Percentiles rank a stretch among this genome's conserved stretches.
Conservation (phyloP, 1,284 basidiomycete genomes). For the Apiotrichum gracile region DNA sequence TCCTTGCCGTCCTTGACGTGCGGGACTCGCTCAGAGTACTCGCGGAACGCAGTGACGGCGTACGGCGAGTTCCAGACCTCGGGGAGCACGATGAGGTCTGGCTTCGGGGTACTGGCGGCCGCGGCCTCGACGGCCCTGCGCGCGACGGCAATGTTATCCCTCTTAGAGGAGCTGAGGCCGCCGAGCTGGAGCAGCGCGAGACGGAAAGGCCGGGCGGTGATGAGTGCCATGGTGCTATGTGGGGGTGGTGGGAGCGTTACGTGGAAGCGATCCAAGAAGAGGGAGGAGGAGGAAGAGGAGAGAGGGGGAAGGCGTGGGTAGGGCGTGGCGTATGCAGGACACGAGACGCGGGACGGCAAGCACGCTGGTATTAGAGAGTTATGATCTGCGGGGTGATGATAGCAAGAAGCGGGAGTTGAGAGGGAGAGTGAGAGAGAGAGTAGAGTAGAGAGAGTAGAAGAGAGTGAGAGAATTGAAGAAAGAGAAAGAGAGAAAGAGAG, state of each 20-base stretch:
- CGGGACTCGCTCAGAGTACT: slow-evolving; percentile 73
- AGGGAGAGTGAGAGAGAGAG: background rate
- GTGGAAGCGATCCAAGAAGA: background rate
- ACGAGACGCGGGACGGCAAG: background rate
- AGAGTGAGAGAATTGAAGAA: background rate
- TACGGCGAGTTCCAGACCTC: slow-evolving; percentile 99
- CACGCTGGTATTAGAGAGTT: background rate
- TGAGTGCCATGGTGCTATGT: slow-evolving; percentile 32
- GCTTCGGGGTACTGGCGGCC: slow-evolving; percentile 51
- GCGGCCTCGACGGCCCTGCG: slow-evolving; percentile 70
- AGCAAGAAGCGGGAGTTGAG: background rate
- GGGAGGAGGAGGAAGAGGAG: no score
- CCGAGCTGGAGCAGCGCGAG: slow-evolving; percentile 84
- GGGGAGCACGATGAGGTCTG: slow-evolving; percentile 81
- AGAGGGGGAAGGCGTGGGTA: background rate
- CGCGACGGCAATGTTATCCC: slow-evolving; percentile 70
- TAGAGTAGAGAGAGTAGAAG: background rate
- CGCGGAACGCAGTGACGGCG: slow-evolving; percentile 74
- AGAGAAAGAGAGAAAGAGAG: background rate
- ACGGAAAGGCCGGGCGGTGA: slow-evolving; percentile 59
- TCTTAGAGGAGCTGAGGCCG: slow-evolving; percentile 61
- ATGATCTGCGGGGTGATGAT: background rate
- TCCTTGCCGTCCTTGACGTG: slow-evolving; percentile 35
- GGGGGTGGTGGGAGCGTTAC: background rate
- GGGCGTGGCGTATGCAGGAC: background rate